phyloP scores from a whole-genome alignment of 1,139 yeast species.

The Yamadazyma blattariae region DNA sequence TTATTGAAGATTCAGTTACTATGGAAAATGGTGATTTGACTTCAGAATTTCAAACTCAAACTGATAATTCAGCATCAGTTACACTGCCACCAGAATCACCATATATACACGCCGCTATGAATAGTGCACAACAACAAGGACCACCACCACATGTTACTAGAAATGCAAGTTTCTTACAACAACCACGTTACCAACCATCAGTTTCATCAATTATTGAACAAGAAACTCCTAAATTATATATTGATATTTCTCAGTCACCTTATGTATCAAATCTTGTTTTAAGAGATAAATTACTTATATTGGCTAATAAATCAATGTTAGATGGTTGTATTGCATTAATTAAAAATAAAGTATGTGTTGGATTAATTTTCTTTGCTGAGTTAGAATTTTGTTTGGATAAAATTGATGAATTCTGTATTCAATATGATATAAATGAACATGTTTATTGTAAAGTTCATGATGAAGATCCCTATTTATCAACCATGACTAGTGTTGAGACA shows the following conservation, averaged over 20 bases:
- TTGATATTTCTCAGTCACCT: conserved; percentile 40
- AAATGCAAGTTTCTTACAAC: conserved; percentile 8
- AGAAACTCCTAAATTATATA: conserved; percentile 18
- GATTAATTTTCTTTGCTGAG: conserved; percentile 51
- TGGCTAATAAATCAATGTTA: conserved; percentile 41
- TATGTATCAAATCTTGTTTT: conserved; percentile 32
- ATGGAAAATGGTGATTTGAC: neutral
- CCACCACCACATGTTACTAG: conserved; percentile 3
- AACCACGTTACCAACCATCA: conserved; percentile 2
- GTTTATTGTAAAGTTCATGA: conserved; percentile 29
- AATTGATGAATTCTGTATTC: conserved; percentile 29
- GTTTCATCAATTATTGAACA: conserved; percentile 2
- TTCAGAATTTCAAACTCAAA: neutral
- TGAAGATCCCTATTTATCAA: conserved; percentile 15
- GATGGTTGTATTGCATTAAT: conserved; percentile 59
- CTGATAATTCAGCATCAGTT: neutral
- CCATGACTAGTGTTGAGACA: conserved; percentile 8
- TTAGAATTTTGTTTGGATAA: conserved; percentile 52
- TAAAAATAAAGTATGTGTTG: conserved; percentile 37
- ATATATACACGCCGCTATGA: neutral
- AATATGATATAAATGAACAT: conserved; percentile 28
- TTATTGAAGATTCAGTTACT: conserved; percentile 26
- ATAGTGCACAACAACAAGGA: neutral
- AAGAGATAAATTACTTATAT: conserved; percentile 28
- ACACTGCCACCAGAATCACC: conserved; percentile 2